phyloP scores from a whole-genome alignment of 164 flowering plant species.

The Nymphaea colorata region DNA sequence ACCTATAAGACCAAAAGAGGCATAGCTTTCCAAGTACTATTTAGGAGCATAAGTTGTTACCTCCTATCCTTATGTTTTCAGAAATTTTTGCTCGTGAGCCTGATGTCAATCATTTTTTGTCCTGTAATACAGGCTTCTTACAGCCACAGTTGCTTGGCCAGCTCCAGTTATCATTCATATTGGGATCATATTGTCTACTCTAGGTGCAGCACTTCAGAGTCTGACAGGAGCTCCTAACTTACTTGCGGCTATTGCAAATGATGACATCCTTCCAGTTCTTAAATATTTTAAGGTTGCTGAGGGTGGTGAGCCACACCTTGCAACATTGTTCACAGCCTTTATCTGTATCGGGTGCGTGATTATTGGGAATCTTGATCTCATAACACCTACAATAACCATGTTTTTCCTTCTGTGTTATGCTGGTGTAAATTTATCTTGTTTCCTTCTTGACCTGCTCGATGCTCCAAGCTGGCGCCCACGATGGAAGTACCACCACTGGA shows the following conservation, averaged over 20 bases:
- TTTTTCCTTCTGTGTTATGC: constrained; percentile 93
- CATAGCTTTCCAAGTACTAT: too few relatives aligned
- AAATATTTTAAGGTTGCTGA: constrained; percentile 94
- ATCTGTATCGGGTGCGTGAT: constrained; percentile 82
- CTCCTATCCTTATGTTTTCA: too few relatives aligned
- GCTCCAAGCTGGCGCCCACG: constrained; percentile 99
- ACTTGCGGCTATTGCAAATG: constrained; percentile 99
- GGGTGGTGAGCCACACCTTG: constrained; percentile 77
- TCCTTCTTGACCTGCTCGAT: constrained; percentile 97
- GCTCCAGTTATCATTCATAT: constrained; percentile 67
- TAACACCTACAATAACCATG: constrained; percentile 94
- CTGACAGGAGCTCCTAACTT: constrained; percentile 94
- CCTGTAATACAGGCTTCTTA: constrained; percentile 56
- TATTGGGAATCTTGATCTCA: constrained; percentile 93
- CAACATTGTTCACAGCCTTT: constrained; percentile 91
- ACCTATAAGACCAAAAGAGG: too few relatives aligned
- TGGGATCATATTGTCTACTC: constrained; percentile 93
- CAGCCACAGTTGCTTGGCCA: constrained; percentile 99
- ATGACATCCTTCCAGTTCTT: constrained; percentile 92
- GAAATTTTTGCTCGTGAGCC: too few relatives aligned
- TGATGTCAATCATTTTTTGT: too few relatives aligned
- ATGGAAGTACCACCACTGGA: constrained; percentile 99
- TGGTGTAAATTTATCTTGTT: constrained; percentile 96
- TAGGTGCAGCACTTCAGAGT: constrained; percentile 99
- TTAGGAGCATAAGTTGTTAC: too few relatives aligned